Base-by-base conservation (phyloP, 495 filamentous ascomycete genomes). In the Parathielavia appendiculata region DNA sequence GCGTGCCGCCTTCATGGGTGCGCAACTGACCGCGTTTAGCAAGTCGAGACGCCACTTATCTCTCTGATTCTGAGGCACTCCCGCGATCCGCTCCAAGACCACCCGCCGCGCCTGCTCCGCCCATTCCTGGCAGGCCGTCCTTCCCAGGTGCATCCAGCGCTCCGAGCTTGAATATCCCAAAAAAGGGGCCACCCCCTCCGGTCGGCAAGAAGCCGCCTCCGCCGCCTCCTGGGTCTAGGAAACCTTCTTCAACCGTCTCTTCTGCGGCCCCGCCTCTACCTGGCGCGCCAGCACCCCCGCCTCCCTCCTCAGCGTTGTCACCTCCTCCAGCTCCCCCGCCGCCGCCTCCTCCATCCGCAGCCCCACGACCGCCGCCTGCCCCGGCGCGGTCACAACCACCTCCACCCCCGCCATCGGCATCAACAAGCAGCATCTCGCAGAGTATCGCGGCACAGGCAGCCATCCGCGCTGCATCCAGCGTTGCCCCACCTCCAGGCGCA, bases 41-140 rank as follows among this genome's bases (percentile, higher is more conserved):
- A 62, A 86, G 78, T 66, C 81, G 77, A 63, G 85, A 86, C 47
- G 83, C 90, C 22, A 80, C 88, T 53, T 93, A 96, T 65, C 75
- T 86, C 23, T 90, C 90, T 36, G 90, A 95, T 61, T 83, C 87
- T 13, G 90, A 95, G 62, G 78, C 78, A 66, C 78, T 78, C 38
- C 86, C 86, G n/a, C 65, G 69, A 55, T 74, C 81, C 46, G 84
- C 84, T 46, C 86, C 86, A 22, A 84, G 75, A 65, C 85, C 82
- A 50, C 91, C 83, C 39, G 74, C 74, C 35, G 75, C 66, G 34
- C 67, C 78, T 38, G 76, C 84, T 48, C 89, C 86, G 45, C 80
- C 83, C 14, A 79, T 80, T 59, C 84, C 80, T 49, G 87, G 79
- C 40, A 79, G 75, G 45, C 72, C 58, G 57, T 68, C 44, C 45